These are phyloP conservation scores for Penicillium chermesinum DNA, from an alignment of 495 filamentous ascomycete species.

Conservation along the genomic window DNA sequence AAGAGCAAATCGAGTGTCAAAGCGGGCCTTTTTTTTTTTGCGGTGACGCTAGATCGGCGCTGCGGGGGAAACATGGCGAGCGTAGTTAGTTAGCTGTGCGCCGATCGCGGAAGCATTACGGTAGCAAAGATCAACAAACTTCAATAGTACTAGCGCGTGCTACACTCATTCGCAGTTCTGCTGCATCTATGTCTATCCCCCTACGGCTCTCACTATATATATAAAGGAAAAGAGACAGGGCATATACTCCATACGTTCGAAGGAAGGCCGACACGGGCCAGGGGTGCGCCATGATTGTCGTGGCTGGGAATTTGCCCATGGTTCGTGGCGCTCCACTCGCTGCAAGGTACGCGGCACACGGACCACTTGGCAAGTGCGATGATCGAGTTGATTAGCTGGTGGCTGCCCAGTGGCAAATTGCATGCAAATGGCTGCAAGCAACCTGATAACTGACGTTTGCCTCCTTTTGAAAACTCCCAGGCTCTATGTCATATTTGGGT, in stretches of 20 bases:
- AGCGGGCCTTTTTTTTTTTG: slow-evolving; percentile 12
- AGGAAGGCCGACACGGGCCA: too few species aligned
- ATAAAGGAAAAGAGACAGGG: too few species aligned
- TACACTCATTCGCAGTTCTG: too few species aligned
- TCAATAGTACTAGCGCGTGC: background rate
- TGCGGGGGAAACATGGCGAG: slow-evolving; percentile 19
- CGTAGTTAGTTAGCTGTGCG: too few species aligned
- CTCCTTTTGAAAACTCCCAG: too few species aligned
- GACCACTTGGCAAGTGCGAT: background rate
- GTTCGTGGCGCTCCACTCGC: slow-evolving; percentile 10
- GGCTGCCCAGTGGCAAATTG: background rate
- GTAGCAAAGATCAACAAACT: background rate
- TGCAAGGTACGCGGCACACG: slow-evolving; percentile 11
- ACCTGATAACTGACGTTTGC: too few species aligned
- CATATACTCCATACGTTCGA: too few species aligned
- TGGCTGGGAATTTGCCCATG: slow-evolving; percentile 2
- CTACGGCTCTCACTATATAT: too few species aligned
- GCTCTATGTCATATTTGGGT: too few species aligned
- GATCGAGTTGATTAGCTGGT: background rate
- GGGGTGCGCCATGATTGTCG: background rate
- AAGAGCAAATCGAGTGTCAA: background rate
- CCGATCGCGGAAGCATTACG: slow-evolving; percentile 15
- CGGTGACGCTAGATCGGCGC: slow-evolving; percentile 21
- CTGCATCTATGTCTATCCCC: too few species aligned
- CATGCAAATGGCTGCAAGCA: background rate